Conservation (phyloP, 495 filamentous ascomycete genomes). For the Penicillium ochrochloron region DNA sequence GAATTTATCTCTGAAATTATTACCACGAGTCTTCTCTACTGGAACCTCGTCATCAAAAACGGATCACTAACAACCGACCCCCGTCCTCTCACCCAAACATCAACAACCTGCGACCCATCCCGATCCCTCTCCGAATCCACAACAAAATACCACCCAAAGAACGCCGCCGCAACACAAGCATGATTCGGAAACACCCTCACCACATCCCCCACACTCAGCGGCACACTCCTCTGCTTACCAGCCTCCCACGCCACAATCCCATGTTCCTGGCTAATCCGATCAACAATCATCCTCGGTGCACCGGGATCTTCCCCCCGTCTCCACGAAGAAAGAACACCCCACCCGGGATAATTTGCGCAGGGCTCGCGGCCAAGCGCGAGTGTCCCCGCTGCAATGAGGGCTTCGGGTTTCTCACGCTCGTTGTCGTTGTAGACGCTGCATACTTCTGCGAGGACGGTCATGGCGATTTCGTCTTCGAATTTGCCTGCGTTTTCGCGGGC, state of each 20-base stretch:
- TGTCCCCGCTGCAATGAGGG: constrained; percentile 69
- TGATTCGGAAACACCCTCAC: constrained; percentile 85
- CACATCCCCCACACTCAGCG: constrained; percentile 45
- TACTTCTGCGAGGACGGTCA: constrained; percentile 75
- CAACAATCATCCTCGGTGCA: constrained; percentile 30
- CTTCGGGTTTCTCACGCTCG: constrained; percentile 58
- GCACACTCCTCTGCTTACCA: constrained; percentile 22
- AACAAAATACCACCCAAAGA: constrained; percentile 75
- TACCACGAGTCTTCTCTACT: constrained; percentile 9
- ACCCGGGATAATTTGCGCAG: constrained; percentile 69
- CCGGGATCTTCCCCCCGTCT: constrained; percentile 9
- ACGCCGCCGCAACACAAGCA: constrained; percentile 76
- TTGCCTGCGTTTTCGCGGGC: constrained; percentile 47
- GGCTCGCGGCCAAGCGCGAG: constrained; percentile 80
- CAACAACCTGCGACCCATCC: constrained; percentile 62
- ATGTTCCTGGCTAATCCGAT: constrained; percentile 46
- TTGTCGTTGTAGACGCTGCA: constrained; percentile 66
- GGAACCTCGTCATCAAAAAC: constrained; percentile 18
- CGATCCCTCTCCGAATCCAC: constrained; percentile 65
- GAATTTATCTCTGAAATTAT: neutral
- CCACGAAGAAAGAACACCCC: constrained; percentile 76
- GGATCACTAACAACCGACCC: constrained; percentile 28
- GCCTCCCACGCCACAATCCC: constrained; percentile 38
- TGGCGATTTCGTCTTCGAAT: constrained; percentile 61
- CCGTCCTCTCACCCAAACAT: constrained; percentile 64